Evolutionary conservation across 192 early-diverging fungal species (phyloP).

Genomic region (Funneliformis mosseae): DNA sequence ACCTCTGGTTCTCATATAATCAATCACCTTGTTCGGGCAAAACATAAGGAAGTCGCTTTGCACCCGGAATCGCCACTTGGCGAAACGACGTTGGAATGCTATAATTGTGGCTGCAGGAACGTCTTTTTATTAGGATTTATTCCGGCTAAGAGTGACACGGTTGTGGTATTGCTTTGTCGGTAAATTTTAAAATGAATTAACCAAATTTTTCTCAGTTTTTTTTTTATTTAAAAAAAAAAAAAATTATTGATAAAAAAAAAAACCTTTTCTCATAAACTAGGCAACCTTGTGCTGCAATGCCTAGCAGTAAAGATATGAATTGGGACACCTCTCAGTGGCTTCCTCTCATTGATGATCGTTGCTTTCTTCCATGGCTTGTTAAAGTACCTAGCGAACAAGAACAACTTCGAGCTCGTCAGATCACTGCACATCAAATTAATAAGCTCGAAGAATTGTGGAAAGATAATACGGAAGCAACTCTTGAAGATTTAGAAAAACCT

Average conservation of each 20-base stretch:
- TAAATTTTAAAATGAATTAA: conserved; percentile 40
- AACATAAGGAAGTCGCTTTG: conserved; percentile 93
- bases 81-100: conserved; percentile 94
- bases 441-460: conserved; percentile 92
- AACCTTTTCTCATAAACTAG: conserved; percentile 47
- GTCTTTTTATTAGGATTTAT: conserved; percentile 97
- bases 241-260: not conserved
- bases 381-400: conserved; percentile 86
- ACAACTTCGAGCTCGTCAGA: conserved; percentile 78
- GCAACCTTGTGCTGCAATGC: conserved; percentile 89
- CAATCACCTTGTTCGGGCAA: conserved; percentile 88
- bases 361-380: conserved; percentile 93
- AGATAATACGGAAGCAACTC: conserved; percentile 66
- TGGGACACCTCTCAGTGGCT: conserved; percentile 98
- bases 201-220: not conserved
- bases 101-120: conserved; percentile 94
- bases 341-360: conserved; percentile 94
- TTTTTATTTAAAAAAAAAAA: not conserved
- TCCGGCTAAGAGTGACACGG: conserved; percentile 97
- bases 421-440: conserved; percentile 82
- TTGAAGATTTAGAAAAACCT: conserved; percentile 82
- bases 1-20: conserved; percentile 95
- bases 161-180: conserved; percentile 96
- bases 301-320: conserved; percentile 88
- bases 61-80: conserved; percentile 93